A percentile compares a stretch with the other conserved stretches of the same genome.
phyloP scores from a whole-genome alignment of 2,329 filamentous ascomycete species.

The Colletotrichum kahawae region DNA sequence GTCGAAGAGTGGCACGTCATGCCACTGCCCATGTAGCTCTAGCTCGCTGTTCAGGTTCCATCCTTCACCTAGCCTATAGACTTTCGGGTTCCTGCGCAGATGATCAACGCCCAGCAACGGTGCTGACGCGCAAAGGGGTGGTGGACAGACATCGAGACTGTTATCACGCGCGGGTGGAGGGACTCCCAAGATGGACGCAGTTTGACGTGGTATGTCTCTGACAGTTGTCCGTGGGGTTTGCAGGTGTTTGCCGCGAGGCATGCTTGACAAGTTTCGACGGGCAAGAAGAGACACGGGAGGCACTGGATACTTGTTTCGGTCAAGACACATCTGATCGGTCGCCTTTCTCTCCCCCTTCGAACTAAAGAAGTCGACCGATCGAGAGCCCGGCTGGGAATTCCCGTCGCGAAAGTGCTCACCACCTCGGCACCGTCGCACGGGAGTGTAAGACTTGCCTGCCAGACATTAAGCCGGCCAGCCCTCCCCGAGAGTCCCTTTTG shows the following conservation, averaged over 20 bases:
- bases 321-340: background rate
- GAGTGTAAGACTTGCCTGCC: background rate
- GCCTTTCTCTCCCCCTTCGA: background rate
- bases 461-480: background rate
- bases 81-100: conserved; percentile 35
- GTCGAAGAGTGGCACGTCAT: conserved; percentile 12
- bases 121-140: background rate
- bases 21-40: background rate
- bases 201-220: conserved; percentile 6
- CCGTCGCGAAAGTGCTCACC: conserved; percentile 5
- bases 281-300: background rate
- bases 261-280: background rate
- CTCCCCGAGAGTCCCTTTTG: background rate
- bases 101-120: conserved; percentile 26
- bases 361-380: background rate
- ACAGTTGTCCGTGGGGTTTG: background rate
- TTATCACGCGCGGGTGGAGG: conserved; percentile 10
- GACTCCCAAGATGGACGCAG: background rate
- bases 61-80: conserved; percentile 9
- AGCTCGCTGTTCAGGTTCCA: background rate
- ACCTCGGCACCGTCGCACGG: conserved; percentile 5
- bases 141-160: background rate
- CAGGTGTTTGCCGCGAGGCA: background rate
- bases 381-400: background rate
- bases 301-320: background rate